These are phyloP conservation scores for Daedaleopsis sinensis DNA, from an alignment of 768 basidiomycete genomes.

Conservation along the genomic window DNA sequence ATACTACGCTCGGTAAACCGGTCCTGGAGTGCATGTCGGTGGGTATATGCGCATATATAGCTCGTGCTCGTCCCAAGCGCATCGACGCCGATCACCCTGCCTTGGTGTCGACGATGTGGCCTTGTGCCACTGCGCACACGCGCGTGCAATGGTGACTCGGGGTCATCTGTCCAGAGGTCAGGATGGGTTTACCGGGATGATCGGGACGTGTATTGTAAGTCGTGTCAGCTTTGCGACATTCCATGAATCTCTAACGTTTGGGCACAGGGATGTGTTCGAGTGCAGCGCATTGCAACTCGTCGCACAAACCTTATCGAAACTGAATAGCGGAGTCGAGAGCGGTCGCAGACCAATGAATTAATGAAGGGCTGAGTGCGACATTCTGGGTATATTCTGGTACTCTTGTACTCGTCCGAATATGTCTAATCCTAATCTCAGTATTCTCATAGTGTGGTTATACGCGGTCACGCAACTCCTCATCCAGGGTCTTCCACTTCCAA, in stretches of 20 bases:
- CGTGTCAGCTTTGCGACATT: background rate
- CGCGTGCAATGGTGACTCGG: background rate
- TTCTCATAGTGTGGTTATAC: background rate
- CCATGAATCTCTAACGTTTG: background rate
- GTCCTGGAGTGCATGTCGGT: background rate
- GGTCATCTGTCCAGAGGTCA: background rate
- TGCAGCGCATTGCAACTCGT: no score
- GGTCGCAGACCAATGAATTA: no score
- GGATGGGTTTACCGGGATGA: background rate
- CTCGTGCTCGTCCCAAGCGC: background rate
- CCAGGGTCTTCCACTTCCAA: constrained; percentile 29
- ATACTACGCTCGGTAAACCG: background rate
- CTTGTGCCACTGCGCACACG: background rate
- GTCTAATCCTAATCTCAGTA: no score
- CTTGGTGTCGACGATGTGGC: background rate
- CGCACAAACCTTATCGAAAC: no score
- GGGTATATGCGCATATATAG: background rate
- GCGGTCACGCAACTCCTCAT: constrained; percentile 6
- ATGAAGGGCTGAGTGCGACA: no score
- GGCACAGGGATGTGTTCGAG: no score
- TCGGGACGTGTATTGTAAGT: background rate
- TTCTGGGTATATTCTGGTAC: no score
- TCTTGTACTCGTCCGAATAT: no score
- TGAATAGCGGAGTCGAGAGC: no score
- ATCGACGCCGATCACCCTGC: background rate